Evolutionary conservation across 176 grass and related monocot species (phyloP).

Genomic region (Triticum dicoccoides): DNA sequence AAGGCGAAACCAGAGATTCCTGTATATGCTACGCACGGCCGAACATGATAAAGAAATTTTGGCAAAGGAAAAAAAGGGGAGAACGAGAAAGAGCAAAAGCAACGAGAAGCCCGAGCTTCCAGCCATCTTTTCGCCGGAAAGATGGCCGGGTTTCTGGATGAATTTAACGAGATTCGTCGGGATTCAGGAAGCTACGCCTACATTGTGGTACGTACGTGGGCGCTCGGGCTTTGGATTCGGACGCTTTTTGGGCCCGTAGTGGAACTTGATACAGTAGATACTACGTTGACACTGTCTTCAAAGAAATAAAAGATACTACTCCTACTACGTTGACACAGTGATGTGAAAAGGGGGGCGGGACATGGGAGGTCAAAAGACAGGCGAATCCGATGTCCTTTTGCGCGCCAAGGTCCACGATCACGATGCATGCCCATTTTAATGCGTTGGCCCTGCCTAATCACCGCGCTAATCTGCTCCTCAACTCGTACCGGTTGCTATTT

Average conservation of each 20-base stretch:
- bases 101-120: background rate
- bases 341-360: background rate
- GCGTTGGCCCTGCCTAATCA: too few relatives aligned
- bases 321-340: background rate
- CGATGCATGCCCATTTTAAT: too few relatives aligned
- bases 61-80: background rate
- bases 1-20: too few relatives aligned
- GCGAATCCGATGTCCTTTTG: too few relatives aligned
- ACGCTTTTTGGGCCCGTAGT: background rate
- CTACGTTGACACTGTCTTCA: background rate
- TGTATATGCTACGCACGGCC: background rate
- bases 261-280: background rate
- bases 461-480: too few relatives aligned
- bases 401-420: too few relatives aligned
- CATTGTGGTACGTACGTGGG: background rate
- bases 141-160: background rate
- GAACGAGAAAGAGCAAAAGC: background rate
- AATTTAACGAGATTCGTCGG: background rate
- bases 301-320: background rate
- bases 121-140: slow-evolving; percentile 36
- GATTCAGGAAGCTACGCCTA: background rate
- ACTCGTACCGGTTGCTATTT: too few relatives aligned
- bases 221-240: slow-evolving; percentile 11
- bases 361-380: background rate
- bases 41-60: background rate